Evolutionary conservation across 2,329 filamentous ascomycete genomes (phyloP).

Genomic region (Acarospora socialis): DNA sequence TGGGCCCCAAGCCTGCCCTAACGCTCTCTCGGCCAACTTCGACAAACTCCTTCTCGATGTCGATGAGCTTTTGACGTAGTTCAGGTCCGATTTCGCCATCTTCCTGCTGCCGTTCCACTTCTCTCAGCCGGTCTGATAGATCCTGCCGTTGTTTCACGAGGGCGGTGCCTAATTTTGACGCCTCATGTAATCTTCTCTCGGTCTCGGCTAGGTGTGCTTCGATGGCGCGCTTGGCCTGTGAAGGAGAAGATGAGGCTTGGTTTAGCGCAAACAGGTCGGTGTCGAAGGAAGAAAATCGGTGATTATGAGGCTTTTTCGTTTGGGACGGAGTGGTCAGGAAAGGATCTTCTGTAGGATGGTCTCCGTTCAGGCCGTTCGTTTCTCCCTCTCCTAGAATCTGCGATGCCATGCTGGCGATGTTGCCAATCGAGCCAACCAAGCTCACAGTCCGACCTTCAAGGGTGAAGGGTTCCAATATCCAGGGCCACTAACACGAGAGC

Average conservation of each 20-base stretch:
- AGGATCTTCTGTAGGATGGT: slow-evolving; percentile 25
- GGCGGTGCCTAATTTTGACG: slow-evolving; percentile 74
- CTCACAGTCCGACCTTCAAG: too few species aligned
- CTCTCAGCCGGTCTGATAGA: slow-evolving; percentile 64
- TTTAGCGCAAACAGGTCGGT: slow-evolving; percentile 64
- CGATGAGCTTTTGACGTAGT: slow-evolving; percentile 64
- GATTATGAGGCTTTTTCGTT: slow-evolving; percentile 27
- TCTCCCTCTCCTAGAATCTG: too few species aligned
- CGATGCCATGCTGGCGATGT: too few species aligned
- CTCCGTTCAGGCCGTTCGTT: too few species aligned
- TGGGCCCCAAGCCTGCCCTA: slow-evolving; percentile 73
- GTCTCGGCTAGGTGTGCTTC: slow-evolving; percentile 89
- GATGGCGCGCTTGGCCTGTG: slow-evolving; percentile 74
- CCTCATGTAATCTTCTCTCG: slow-evolving; percentile 78
- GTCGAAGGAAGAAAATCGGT: slow-evolving; percentile 75
- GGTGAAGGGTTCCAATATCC: too few species aligned
- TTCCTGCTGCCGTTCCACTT: slow-evolving; percentile 64
- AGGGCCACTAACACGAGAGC: too few species aligned
- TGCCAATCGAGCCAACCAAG: too few species aligned
- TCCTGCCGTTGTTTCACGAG: slow-evolving; percentile 78
- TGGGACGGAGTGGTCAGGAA: slow-evolving; percentile 25
- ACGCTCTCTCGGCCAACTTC: slow-evolving; percentile 84
- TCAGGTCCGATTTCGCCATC: slow-evolving; percentile 72
- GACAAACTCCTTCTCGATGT: slow-evolving; percentile 90
- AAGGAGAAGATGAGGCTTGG: slow-evolving; percentile 66